Evolutionary conservation across 805 yeast genomes (phyloP).

Genomic region (Candida silvicultrix): DNA sequence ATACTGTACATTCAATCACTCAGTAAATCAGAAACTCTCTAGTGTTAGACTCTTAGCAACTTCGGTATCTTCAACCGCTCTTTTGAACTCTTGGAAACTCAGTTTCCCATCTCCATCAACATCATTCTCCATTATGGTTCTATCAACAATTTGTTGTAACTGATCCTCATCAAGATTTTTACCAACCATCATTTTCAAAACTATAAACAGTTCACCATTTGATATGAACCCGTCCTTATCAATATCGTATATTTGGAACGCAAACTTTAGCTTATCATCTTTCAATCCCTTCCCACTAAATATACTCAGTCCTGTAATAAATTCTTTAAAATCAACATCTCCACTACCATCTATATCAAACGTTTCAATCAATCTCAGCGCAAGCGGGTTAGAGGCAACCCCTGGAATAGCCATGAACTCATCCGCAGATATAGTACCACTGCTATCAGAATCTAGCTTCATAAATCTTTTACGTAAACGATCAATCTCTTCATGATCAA

Average conservation of each 20-base stretch:
- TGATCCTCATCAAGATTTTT: slow-evolving; percentile 79
- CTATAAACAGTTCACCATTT: slow-evolving; percentile 90
- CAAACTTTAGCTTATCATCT: slow-evolving; percentile 79
- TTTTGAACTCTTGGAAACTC: slow-evolving; percentile 80
- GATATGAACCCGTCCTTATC: slow-evolving; percentile 94
- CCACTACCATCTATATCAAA: slow-evolving; percentile 93
- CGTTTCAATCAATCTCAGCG: slow-evolving; percentile 84
- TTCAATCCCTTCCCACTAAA: slow-evolving; percentile 80
- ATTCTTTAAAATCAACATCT: slow-evolving; percentile 91
- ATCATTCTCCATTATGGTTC: slow-evolving; percentile 92
- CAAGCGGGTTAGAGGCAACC: slow-evolving; percentile 83
- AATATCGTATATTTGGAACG: slow-evolving; percentile 91
- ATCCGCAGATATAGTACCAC: slow-evolving; percentile 84
- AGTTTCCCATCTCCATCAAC: slow-evolving; percentile 80
- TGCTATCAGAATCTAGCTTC: slow-evolving; percentile 90
- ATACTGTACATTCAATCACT: neutral
- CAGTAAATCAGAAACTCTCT: slow-evolving; percentile 28
- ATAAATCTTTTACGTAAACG: slow-evolving; percentile 86
- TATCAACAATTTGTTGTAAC: slow-evolving; percentile 93
- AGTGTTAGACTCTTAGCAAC: slow-evolving; percentile 57
- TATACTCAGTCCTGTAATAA: slow-evolving; percentile 78
- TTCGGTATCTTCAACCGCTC: slow-evolving; percentile 49
- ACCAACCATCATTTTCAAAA: slow-evolving; percentile 96
- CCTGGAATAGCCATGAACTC: slow-evolving; percentile 95
- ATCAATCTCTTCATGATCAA: slow-evolving; percentile 87